phyloP scores from a whole-genome alignment of 2,329 filamentous ascomycete genomes.

The Arthrobotrys pseudoclavata region DNA sequence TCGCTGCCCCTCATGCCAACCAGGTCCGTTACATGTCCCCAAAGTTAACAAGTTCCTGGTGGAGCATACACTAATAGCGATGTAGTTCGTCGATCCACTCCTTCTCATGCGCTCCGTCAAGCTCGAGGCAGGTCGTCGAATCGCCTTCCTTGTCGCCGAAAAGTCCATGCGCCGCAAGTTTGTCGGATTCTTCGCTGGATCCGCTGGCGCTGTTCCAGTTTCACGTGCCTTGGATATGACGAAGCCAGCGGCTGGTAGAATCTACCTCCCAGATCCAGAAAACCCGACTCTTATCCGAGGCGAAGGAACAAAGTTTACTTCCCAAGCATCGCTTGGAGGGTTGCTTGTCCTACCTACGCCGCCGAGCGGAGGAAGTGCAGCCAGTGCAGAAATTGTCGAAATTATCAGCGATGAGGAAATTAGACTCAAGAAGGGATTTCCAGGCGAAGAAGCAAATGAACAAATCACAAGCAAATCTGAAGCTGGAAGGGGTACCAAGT shows the following conservation, averaged over 20 bases:
- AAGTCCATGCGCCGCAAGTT: slow-evolving; percentile 93
- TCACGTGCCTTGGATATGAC: slow-evolving; percentile 90
- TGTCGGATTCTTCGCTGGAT: slow-evolving; percentile 86
- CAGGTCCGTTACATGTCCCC: slow-evolving; percentile 73
- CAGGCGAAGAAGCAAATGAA: slow-evolving; percentile 78
- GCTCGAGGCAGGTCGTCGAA: slow-evolving; percentile 86
- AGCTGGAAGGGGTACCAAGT: slow-evolving; percentile 82
- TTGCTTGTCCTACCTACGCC: slow-evolving; percentile 84
- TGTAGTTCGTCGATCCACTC: slow-evolving; percentile 91
- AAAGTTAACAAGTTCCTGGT: background rate
- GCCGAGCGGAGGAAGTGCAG: slow-evolving; percentile 74
- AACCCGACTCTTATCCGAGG: slow-evolving; percentile 86
- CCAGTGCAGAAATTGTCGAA: slow-evolving; percentile 85
- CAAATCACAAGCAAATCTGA: slow-evolving; percentile 85
- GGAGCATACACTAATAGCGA: slow-evolving; percentile 37
- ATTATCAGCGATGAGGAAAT: slow-evolving; percentile 85
- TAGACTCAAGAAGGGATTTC: slow-evolving; percentile 88
- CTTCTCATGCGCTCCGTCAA: slow-evolving; percentile 92
- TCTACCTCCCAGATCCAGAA: slow-evolving; percentile 90
- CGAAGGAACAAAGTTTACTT: slow-evolving; percentile 84
- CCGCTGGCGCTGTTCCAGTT: slow-evolving; percentile 92
- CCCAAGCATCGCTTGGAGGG: slow-evolving; percentile 81
- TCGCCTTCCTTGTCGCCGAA: slow-evolving; percentile 92
- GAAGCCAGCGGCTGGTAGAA: slow-evolving; percentile 80
- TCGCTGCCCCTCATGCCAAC: slow-evolving; percentile 96